Evolutionary conservation across 805 yeast species (phyloP).

Genomic region (Barnettozyma sucrosica): DNA sequence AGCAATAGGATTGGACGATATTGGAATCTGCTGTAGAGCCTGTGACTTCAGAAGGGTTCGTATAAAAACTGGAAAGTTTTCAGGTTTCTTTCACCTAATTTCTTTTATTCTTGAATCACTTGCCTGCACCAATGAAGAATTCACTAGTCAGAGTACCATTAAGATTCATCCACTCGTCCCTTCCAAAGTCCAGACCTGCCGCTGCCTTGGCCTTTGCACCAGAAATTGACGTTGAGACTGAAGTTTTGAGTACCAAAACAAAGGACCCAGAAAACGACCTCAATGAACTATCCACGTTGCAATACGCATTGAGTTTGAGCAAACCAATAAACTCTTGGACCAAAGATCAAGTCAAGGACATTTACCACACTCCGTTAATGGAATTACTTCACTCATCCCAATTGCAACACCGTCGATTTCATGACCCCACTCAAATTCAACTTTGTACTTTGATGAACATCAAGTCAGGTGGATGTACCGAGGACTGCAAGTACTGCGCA

Average conservation of each 20-base stretch:
- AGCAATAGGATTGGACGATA: not conserved
- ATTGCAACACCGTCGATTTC: slow-evolving; percentile 57
- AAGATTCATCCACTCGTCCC: slow-evolving; percentile 3
- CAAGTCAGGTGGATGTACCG: slow-evolving; percentile 78
- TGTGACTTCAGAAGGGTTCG: not conserved
- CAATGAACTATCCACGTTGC: slow-evolving; percentile 13
- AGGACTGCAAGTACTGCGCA: slow-evolving; percentile 78
- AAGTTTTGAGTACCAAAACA: not conserved
- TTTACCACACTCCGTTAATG: slow-evolving; percentile 61
- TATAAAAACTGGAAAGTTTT: not conserved
- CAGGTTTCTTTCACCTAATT: not conserved
- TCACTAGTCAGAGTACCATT: not conserved
- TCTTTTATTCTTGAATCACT: not conserved
- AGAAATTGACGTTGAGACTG: not conserved
- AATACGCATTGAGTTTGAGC: slow-evolving; percentile 27
- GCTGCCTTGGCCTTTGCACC: not conserved
- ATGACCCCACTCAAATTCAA: slow-evolving; percentile 66
- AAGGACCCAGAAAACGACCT: not conserved
- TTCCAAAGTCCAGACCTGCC: not conserved
- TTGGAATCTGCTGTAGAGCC: no score
- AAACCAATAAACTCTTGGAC: slow-evolving; percentile 47
- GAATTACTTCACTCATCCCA: slow-evolving; percentile 58
- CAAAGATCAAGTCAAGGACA: slow-evolving; percentile 48
- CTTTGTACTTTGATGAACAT: slow-evolving; percentile 70
- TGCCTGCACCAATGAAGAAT: not conserved